Percentiles rank a stretch among this genome's conserved stretches.
These are phyloP conservation scores for Pluteus cervinus DNA, from an alignment of 768 basidiomycete species.

Conservation along the genomic window DNA sequence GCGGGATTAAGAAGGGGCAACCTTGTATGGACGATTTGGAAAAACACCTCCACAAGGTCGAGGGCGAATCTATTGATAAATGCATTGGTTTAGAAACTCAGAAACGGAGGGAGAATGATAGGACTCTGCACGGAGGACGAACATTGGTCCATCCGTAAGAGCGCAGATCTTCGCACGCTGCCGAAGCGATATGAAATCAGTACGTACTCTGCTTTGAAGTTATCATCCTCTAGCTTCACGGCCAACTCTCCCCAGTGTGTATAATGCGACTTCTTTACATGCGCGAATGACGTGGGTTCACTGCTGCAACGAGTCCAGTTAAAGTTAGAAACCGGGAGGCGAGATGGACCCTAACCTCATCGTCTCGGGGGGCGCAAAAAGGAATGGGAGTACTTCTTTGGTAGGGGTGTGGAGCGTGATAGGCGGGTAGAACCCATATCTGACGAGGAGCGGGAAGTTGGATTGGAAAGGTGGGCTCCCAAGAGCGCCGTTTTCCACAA, in stretches of 20 bases:
- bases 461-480: constrained; percentile 18
- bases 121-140: neutral
- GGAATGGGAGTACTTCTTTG: constrained; percentile 60
- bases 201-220: constrained; percentile 80
- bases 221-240: constrained; percentile 61
- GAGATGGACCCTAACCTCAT: constrained; percentile 33
- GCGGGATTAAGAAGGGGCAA: constrained; percentile 82
- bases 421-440: constrained; percentile 44
- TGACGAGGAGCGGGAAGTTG: constrained; percentile 34
- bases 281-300: constrained; percentile 31
- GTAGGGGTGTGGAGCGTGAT: constrained; percentile 57
- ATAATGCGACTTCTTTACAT: constrained; percentile 43
- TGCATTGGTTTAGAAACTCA: constrained; percentile 11
- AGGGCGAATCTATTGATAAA: constrained; percentile 66
- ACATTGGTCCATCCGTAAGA: constrained; percentile 3
- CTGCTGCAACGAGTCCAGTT: constrained; percentile 18
- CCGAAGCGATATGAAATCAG: constrained; percentile 21
- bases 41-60: constrained; percentile 92
- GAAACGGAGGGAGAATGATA: constrained; percentile 7
- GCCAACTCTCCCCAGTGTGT: constrained; percentile 75
- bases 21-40: constrained; percentile 87
- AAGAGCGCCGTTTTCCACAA: constrained; percentile 14
- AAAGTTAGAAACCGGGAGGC: constrained; percentile 12
- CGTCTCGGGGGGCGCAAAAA: constrained; percentile 71
- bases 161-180: constrained; percentile 21